These are phyloP conservation scores for Cubamyces sp. DNA, from an alignment of 768 basidiomycete genomes.

Conservation along the genomic window DNA sequence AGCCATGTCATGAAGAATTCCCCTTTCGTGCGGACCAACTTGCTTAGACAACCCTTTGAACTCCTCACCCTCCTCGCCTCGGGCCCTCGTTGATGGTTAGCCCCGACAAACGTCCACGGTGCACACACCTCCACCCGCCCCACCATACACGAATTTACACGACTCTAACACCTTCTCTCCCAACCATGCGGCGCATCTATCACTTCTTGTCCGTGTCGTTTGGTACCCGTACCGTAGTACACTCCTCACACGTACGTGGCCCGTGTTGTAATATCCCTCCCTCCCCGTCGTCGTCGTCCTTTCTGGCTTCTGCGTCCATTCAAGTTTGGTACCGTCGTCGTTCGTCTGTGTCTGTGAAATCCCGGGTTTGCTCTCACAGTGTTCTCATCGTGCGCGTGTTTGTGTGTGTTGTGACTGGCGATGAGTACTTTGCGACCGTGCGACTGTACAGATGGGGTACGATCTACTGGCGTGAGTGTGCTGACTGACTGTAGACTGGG, in stretches of 20 bases:
- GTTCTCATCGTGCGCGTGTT: not conserved
- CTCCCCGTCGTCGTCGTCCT: not conserved
- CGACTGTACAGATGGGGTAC: no score
- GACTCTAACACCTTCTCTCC: not conserved
- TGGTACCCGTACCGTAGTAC: slow-evolving; percentile 4
- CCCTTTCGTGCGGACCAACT: slow-evolving; percentile 14
- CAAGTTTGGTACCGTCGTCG: not conserved
- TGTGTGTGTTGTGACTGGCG: not conserved
- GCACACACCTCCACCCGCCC: not conserved
- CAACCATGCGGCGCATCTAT: slow-evolving; percentile 3
- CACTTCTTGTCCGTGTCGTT: not conserved
- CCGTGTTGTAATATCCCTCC: slow-evolving; percentile 1
- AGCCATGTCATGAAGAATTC: slow-evolving; percentile 10
- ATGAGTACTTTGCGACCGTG: no score
- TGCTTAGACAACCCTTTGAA: slow-evolving; percentile 7
- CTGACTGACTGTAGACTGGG: no score
- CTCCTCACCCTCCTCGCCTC: not conserved
- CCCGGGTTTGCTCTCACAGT: not conserved
- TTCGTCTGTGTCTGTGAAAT: not conserved
- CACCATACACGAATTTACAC: slow-evolving; percentile 2
- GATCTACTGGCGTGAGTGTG: no score
- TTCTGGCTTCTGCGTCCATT: not conserved
- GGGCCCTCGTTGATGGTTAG: no score
- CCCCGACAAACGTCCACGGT: no score
- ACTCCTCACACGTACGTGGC: not conserved